phyloP scores from a whole-genome alignment of 805 yeast genomes.

The Barnettozyma botsteinii region DNA sequence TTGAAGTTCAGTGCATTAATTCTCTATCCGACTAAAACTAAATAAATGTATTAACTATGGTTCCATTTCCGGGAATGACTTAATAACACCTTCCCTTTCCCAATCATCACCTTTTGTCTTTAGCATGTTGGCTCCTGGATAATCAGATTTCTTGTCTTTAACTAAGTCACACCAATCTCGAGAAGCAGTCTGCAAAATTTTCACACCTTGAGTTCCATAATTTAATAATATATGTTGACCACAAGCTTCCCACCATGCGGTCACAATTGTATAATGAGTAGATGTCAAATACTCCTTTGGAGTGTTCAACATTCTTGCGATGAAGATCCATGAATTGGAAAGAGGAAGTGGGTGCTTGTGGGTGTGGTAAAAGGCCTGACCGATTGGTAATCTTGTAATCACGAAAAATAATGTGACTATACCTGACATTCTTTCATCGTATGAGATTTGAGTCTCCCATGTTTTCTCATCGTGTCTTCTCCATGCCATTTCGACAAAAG shows the following conservation, averaged over 20 bases:
- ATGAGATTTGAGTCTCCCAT: slow-evolving; percentile 54
- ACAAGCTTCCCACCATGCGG: slow-evolving; percentile 91
- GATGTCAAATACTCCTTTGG: slow-evolving; percentile 46
- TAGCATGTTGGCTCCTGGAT: slow-evolving; percentile 76
- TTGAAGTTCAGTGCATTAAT: no score
- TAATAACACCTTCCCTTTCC: slow-evolving; percentile 40
- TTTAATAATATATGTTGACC: slow-evolving; percentile 47
- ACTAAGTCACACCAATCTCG: slow-evolving; percentile 48
- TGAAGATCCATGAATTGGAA: slow-evolving; percentile 57
- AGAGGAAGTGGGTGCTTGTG: slow-evolving; percentile 51
- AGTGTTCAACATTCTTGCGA: slow-evolving; percentile 67
- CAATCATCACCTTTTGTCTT: slow-evolving; percentile 79
- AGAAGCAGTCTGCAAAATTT: slow-evolving; percentile 46
- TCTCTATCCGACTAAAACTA: no score
- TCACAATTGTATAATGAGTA: slow-evolving; percentile 63
- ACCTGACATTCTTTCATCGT: slow-evolving; percentile 85
- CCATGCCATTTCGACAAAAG: slow-evolving; percentile 86
- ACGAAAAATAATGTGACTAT: slow-evolving; percentile 77
- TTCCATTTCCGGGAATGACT: slow-evolving; percentile 32
- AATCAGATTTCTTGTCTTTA: slow-evolving; percentile 37
- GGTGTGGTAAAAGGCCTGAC: slow-evolving; percentile 24
- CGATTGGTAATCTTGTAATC: slow-evolving; percentile 49
- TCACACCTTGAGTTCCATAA: slow-evolving; percentile 67
- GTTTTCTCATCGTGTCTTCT: slow-evolving; percentile 39
- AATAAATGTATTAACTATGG: no score